Evolutionary conservation across 202 grass and related monocot species (phyloP).

Genomic region (Zizania palustris): DNA sequence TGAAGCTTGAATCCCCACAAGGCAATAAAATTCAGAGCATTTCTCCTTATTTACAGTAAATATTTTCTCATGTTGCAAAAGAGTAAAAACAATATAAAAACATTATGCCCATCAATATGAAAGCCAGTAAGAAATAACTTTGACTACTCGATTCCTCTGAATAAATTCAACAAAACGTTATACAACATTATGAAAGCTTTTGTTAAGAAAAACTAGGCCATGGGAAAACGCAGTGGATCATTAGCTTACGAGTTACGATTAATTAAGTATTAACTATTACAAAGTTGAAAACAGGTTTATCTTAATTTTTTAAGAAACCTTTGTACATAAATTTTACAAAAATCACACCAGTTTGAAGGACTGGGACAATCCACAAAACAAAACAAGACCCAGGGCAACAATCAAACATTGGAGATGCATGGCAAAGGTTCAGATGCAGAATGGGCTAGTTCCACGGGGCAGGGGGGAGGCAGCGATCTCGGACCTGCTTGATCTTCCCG

Average conservation of each 20-base stretch:
- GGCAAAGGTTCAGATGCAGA: background rate
- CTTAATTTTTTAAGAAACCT: too few species aligned
- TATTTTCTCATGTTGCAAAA: background rate
- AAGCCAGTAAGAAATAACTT: too few species aligned
- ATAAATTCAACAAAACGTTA: too few species aligned
- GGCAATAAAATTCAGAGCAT: background rate
- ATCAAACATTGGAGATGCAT: background rate
- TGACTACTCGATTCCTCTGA: too few species aligned
- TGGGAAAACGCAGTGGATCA: too few species aligned
- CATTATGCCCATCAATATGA: background rate
- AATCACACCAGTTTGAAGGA: too few species aligned
- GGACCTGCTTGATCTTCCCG: constrained; percentile 86
- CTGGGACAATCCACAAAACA: background rate
- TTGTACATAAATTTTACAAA: too few species aligned
- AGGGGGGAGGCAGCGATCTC: background rate
- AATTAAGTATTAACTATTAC: too few species aligned
- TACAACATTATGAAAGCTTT: too few species aligned
- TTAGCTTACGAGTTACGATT: too few species aligned
- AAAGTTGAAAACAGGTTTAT: too few species aligned
- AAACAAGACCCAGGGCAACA: background rate
- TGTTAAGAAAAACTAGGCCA: too few species aligned
- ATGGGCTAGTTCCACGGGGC: background rate
- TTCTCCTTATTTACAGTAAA: background rate
- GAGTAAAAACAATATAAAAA: background rate
- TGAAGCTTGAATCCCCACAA: background rate